Conservation (phyloP, 768 basidiomycete species). For the Tylopilus sp. region DNA sequence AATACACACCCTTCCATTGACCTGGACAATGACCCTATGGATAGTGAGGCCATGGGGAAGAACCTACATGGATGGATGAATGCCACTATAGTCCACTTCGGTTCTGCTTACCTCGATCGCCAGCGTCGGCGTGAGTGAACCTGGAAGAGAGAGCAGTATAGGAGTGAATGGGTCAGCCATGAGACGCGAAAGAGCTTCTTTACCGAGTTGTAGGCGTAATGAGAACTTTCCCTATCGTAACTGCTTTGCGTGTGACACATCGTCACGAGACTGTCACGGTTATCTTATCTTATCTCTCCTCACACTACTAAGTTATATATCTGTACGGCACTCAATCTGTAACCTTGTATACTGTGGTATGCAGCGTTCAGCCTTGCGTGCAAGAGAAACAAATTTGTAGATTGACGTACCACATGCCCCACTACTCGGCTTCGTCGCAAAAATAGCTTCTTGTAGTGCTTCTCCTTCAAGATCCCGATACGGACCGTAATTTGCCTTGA, state of each 20-base stretch:
- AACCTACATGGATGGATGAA: slow-evolving; percentile 37
- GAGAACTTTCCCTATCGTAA: neutral
- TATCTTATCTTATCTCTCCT: slow-evolving; percentile 13
- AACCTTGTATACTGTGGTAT: slow-evolving; percentile 26
- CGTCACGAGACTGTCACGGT: neutral
- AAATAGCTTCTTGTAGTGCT: slow-evolving; percentile 62
- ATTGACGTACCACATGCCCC: slow-evolving; percentile 72
- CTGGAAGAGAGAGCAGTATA: slow-evolving; percentile 49
- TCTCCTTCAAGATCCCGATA: slow-evolving; percentile 60
- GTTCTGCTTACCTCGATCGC: slow-evolving; percentile 54
- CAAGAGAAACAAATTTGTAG: neutral
- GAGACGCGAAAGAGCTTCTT: neutral
- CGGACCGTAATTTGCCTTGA: slow-evolving; percentile 60
- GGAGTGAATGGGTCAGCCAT: slow-evolving; percentile 31
- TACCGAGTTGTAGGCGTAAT: neutral
- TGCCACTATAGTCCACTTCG: neutral
- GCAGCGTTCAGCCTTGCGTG: neutral
- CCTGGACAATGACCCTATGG: slow-evolving; percentile 63
- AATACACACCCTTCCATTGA: slow-evolving; percentile 56
- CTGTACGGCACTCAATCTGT: slow-evolving; percentile 15
- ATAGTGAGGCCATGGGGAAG: slow-evolving; percentile 67
- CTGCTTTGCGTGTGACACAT: neutral
- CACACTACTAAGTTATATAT: no score
- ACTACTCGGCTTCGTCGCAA: slow-evolving; percentile 79
- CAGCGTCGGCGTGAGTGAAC: slow-evolving; percentile 50